Base-by-base conservation (phyloP, 1,284 basidiomycete species). In the Leucoagaricus sp. region DNA sequence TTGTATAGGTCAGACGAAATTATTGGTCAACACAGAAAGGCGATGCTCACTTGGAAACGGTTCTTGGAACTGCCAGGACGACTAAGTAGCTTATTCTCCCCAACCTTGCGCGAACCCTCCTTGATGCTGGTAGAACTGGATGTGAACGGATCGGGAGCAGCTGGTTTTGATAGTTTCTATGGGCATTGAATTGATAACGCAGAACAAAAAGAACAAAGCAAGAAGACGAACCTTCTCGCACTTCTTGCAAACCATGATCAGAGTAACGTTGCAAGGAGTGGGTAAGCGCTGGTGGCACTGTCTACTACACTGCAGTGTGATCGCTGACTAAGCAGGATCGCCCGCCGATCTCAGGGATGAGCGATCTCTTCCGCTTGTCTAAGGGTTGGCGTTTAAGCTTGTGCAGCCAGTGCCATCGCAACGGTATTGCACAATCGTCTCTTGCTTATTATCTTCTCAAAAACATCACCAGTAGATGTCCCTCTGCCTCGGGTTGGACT, bases 91-190 rank as follows among this genome's bases (percentile, higher is more conserved):
- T 93, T 93, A 76, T 92, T 93, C 77, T 91, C 91, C 51, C 87
- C 89, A 46, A 93, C 81, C 70, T 84, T 92, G 62, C 91, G 82
- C 21, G 84, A 82, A 50, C 90, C 89, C 21, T 88, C 85, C 73
- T 88, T 91, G 72, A 91, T 87, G 62, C 84, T 83, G 57, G 75
- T 72, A 2, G 87, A 86, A 48, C 86, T 87, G 12, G 87, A 79
- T 40, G 79, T 81, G 73, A 91, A 92, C 29, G 89, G 89, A 72
- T 92, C 89, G 53, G 89, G 89, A 3, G 89, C 89, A 54, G 89
- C 89, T 49, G 92, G 77, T 69, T 88, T 89, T 58, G 88, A 90
- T 56, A 89, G 81, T 88, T 91, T 91, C 87, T 90, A 73, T 65
- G 67, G 64, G 61, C 63, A 65, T 62, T 42, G 34, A 55, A 55